A percentile compares a stretch with the other conserved stretches of the same genome.
phyloP scores from a whole-genome alignment of 257 asterid species.

The Striga asiatica region DNA sequence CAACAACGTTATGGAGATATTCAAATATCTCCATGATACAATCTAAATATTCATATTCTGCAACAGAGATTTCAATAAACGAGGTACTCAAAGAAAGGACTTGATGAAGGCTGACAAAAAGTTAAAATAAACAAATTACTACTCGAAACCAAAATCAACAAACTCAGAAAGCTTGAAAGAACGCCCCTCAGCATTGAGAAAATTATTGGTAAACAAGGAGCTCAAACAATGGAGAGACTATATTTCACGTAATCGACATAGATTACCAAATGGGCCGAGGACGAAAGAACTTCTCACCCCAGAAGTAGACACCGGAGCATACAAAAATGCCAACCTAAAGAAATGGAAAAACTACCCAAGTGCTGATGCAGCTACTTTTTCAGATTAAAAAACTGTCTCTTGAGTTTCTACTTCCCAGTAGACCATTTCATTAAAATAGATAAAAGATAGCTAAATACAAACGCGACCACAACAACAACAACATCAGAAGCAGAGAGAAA shows the following conservation, averaged over 20 bases:
- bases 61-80: too few species aligned
- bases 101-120: too few species aligned
- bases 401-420: not conserved
- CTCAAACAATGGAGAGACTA: not conserved
- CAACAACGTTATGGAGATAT: too few species aligned
- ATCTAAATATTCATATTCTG: too few species aligned
- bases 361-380: constrained; percentile 2
- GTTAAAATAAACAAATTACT: too few species aligned
- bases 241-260: not conserved
- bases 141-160: too few species aligned
- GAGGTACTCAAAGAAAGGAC: too few species aligned
- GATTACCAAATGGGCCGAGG: not conserved
- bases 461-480: too few species aligned
- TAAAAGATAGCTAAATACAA: not conserved
- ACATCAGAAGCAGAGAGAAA: too few species aligned
- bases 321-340: not conserved
- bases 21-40: too few species aligned
- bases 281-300: not conserved
- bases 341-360: constrained; percentile 2
- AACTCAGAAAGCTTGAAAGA: not conserved
- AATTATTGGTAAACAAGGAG: too few species aligned
- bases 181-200: too few species aligned
- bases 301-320: not conserved
- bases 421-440: not conserved
- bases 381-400: not conserved